phyloP scores from a whole-genome alignment of 179 eudicot genomes.

The Spinacia oleracea region DNA sequence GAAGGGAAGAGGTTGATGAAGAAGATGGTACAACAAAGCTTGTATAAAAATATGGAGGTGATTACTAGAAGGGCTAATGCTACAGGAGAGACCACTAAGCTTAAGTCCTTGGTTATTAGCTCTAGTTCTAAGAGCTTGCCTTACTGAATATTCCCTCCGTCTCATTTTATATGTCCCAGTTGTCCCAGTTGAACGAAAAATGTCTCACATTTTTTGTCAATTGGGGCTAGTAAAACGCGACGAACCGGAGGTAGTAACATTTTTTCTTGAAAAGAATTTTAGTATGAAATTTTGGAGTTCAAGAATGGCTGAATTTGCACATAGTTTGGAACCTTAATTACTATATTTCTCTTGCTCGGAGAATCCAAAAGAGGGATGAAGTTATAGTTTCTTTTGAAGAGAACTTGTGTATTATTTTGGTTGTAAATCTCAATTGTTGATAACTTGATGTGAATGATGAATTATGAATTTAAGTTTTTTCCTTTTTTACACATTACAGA shows the following conservation, averaged over 20 bases:
- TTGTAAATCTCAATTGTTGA: conserved; percentile 20
- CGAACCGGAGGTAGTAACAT: too few species aligned
- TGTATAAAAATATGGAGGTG: conserved; percentile 76
- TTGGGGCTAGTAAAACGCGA: too few species aligned
- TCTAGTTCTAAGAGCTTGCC: conserved; percentile 99
- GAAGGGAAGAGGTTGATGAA: conserved; percentile 74
- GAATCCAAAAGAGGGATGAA: neutral
- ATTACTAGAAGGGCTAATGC: conserved; percentile 71
- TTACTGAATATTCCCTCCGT: conserved; percentile 48
- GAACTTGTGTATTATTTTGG: conserved; percentile 13
- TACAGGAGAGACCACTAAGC: conserved; percentile 48
- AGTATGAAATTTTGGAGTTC: neutral
- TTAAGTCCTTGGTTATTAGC: conserved; percentile 71
- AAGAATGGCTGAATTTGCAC: conserved; percentile 18
- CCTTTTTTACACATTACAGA: too few species aligned
- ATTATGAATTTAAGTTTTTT: too few species aligned
- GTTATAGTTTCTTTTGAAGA: neutral
- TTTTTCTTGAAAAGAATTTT: neutral
- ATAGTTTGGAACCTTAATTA: conserved; percentile 1
- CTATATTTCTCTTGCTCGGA: conserved; percentile 18
- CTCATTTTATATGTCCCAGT: too few species aligned
- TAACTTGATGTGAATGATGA: neutral
- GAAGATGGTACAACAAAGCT: conserved; percentile 78
- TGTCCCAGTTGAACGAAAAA: too few species aligned
- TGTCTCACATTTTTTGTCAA: too few species aligned